Evolutionary conservation across 2,329 filamentous ascomycete species (phyloP).

Genomic region (Arthroderma sp.): DNA sequence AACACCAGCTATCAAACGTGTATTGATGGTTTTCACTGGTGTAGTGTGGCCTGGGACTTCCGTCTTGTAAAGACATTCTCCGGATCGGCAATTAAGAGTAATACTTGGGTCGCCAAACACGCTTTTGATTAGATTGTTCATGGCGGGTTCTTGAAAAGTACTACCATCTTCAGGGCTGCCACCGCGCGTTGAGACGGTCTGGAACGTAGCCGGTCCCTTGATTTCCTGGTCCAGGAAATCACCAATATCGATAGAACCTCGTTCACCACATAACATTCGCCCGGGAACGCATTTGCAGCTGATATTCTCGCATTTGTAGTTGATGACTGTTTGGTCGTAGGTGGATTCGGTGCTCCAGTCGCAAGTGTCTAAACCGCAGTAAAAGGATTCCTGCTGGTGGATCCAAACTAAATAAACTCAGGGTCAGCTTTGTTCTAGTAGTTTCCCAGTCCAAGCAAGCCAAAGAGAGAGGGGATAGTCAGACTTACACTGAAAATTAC

Average conservation of each 20-base stretch:
- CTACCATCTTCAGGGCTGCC: constrained; percentile 56
- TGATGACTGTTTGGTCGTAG: constrained; percentile 62
- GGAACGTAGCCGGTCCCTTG: constrained; percentile 75
- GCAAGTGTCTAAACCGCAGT: constrained; percentile 78
- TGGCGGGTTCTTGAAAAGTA: constrained; percentile 76
- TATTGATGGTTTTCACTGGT: constrained; percentile 91
- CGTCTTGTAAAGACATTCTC: constrained; percentile 86
- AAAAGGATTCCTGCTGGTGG: constrained; percentile 86
- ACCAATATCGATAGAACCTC: constrained; percentile 78
- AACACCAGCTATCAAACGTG: constrained; percentile 83
- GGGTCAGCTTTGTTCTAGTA: constrained; percentile 11
- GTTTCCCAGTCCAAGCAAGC: background rate
- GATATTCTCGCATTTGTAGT: constrained; percentile 73
- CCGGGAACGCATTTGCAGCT: constrained; percentile 78
- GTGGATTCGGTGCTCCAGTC: constrained; percentile 56
- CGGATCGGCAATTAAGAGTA: constrained; percentile 63
- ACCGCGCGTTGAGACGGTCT: constrained; percentile 46
- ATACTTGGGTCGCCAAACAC: constrained; percentile 92
- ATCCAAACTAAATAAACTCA: constrained; percentile 62
- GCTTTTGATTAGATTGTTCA: constrained; percentile 77
- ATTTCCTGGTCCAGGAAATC: constrained; percentile 78
- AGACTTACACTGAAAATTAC: constrained; percentile 81
- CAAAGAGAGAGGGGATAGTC: background rate
- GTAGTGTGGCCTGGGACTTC: constrained; percentile 83
- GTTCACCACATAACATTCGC: constrained; percentile 85